Base-by-base conservation (phyloP, 306 rosid species). In the Corylus avellana region DNA sequence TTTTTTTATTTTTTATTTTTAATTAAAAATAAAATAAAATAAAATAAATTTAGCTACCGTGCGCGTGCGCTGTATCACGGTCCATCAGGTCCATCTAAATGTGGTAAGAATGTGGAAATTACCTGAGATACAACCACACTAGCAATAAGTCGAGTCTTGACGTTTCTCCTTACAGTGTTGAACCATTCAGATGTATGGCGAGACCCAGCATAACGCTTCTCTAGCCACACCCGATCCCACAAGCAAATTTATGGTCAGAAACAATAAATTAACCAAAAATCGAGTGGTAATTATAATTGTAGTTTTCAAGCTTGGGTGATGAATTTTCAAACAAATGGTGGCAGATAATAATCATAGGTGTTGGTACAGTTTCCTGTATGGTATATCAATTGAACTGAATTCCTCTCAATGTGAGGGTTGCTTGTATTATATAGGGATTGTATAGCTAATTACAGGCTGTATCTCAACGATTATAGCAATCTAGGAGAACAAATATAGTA, bases 41-140 rank as follows among this genome's bases (percentile, higher is more conserved):
- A n/a, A n/a, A n/a, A n/a, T n/a, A n/a, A n/a, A n/a, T n/a, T n/a
- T n/a, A n/a, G n/a, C n/a, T n/a, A n/a, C n/a, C n/a, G n/a, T n/a
- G n/a, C n/a, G n/a, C n/a, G n/a, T n/a, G n/a, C n/a, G n/a, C n/a
- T n/a, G n/a, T n/a, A n/a, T n/a, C n/a, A n/a, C n/a, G n/a, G n/a
- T n/a, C n/a, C n/a, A n/a, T 18, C 22, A 2, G 53, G 56, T 47
- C 25, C 12, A 37, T 58, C 32, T 20, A 27, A 53, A 17, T 37
- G 18, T 74, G 49, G 61, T 49, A 44, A 22, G 50, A 56, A 50
- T 75, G 35, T 61, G 69, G 84, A 49, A 69, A 80, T 76, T 85
- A 94, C 97, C 91, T 94, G 97, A 70, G 98, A 94, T 12, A 94
- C 98, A 79, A 94, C 90, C 44, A 91, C 98, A 82, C 97, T 92